These are phyloP conservation scores for Nigrograna mackinnonii DNA, from an alignment of 2,329 filamentous ascomycete species.

Conservation along the genomic window DNA sequence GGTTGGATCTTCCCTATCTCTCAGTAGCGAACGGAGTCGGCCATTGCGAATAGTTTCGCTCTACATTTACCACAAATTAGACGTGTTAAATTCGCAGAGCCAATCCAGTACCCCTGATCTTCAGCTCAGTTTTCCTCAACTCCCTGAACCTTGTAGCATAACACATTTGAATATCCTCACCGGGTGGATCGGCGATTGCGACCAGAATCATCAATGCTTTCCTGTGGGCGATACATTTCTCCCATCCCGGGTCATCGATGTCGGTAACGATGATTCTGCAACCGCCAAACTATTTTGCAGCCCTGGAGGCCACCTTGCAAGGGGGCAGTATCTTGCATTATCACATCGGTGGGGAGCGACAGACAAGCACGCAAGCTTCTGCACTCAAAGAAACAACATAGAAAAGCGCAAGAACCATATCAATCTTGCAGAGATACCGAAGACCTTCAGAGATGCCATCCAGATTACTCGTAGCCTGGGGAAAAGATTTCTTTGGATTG, in stretches of 20 bases:
- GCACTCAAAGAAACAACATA: not conserved
- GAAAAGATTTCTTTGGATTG: conserved; percentile 21
- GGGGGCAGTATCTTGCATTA: not conserved
- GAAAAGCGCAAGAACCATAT: conserved; percentile 1
- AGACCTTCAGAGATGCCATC: conserved; percentile 22
- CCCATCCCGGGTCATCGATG: conserved; percentile 11
- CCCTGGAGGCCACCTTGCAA: not conserved
- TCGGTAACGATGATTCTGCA: not conserved
- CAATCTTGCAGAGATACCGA: conserved; percentile 10
- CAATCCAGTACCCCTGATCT: no score
- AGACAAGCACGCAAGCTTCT: not conserved
- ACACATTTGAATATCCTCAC: not conserved
- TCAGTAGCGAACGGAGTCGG: no score
- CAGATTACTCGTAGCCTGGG: conserved; percentile 12
- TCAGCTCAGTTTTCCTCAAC: conserved; percentile 2
- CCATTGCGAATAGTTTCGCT: no score
- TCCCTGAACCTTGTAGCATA: conserved; percentile 1
- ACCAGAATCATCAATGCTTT: conserved; percentile 4
- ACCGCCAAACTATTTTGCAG: not conserved
- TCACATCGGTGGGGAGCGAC: conserved; percentile 1
- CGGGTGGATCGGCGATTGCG: conserved; percentile 7
- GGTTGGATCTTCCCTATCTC: no score
- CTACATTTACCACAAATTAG: no score
- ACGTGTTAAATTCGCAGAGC: no score
- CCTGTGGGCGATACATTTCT: conserved; percentile 2